Evolutionary conservation across 495 filamentous ascomycete genomes (phyloP), one percentile per base, ranked within the genome.

Genomic region (Aspergillus kassunensis): DNA sequence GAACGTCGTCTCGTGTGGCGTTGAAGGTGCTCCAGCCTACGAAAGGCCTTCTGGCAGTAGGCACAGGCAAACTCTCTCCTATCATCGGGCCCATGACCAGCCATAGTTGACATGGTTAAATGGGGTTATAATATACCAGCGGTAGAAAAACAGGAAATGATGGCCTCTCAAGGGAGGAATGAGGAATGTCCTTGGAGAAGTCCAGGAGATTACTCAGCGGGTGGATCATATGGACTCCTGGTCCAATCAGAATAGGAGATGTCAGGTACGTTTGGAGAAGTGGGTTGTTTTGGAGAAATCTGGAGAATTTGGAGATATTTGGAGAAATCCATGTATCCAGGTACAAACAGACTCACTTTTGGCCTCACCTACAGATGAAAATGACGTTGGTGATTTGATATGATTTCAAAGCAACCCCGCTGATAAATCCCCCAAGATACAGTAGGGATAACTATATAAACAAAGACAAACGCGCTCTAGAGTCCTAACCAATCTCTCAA

Each of bases 1-100:
- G 16, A 40, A 49, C 46, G 46, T 39, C 34, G 31, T 35, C 46
- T 37, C 12, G 46, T 49, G 34, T 49, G 46, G 34, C 46, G 46
- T 35, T 49, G 46, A 20, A 49, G 25, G 16, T 49, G 46, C 31
- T 49, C 46, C 9, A 49, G 16, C 12, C 33, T 23, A 3, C 46
- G 31, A 13, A 49, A 49, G 9, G 18, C 16, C 19, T 27, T 37
- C 46, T 49, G 46, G 34, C 33, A 49, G 46, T 39, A 49, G 8
- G 34, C 36, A 20, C 46, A 49, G n/a, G 31, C 13, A 36, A 39
- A 49, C 13, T 49, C 21, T 27, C 20, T 49, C 11, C 42, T 35
- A 35, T 35, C 33, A 7, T 35, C 33, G 33, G 33, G n/a, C 6
- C 13, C 33, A 35, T 7, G 33, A 35, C 33, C 13, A 35, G 33